Conservation (phyloP, 2,329 filamentous ascomycete species). For the Trematosphaeria pertusa region DNA sequence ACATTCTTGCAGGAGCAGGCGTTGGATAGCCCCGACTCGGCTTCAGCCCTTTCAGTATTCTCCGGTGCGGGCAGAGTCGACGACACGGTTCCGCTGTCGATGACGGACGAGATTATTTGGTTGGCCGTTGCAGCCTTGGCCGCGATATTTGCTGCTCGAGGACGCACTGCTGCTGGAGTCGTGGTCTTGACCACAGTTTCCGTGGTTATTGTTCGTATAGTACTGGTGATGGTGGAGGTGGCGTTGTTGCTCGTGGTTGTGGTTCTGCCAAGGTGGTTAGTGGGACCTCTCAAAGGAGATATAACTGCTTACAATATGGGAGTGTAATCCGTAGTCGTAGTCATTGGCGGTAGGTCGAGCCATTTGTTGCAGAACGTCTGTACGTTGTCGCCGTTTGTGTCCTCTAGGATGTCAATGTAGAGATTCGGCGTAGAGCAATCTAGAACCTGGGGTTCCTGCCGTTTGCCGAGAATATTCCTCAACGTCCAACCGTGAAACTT, state of each 20-base stretch:
- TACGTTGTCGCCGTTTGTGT: slow-evolving; percentile 13
- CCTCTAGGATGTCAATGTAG: slow-evolving; percentile 25
- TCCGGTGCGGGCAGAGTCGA: slow-evolving; percentile 13
- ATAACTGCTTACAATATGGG: slow-evolving; percentile 29
- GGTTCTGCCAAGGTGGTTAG: slow-evolving; percentile 17
- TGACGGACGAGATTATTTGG: slow-evolving; percentile 28
- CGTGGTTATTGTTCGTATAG: slow-evolving; percentile 26
- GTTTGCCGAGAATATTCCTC: slow-evolving; percentile 17
- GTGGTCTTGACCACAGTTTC: slow-evolving; percentile 29
- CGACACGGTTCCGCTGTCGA: slow-evolving; percentile 24
- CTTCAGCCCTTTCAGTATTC: slow-evolving; percentile 20
- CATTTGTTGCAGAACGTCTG: slow-evolving; percentile 38
- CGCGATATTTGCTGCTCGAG: slow-evolving; percentile 21
- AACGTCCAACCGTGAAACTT: slow-evolving; percentile 13
- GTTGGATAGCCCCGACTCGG: slow-evolving; percentile 30
- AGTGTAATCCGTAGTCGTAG: slow-evolving; percentile 26
- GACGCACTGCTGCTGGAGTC: slow-evolving; percentile 19
- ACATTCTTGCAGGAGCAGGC: slow-evolving; percentile 42
- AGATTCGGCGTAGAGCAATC: slow-evolving; percentile 24
- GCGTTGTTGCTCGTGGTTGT: slow-evolving; percentile 24
- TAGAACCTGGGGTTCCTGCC: slow-evolving; percentile 21
- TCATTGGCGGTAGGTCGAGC: slow-evolving; percentile 34
- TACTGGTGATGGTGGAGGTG: slow-evolving; percentile 26
- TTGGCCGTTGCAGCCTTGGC: slow-evolving; percentile 28
- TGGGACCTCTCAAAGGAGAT: neutral